phyloP scores from a whole-genome alignment of 2,329 filamentous ascomycete genomes.

The Shiraia sp. region DNA sequence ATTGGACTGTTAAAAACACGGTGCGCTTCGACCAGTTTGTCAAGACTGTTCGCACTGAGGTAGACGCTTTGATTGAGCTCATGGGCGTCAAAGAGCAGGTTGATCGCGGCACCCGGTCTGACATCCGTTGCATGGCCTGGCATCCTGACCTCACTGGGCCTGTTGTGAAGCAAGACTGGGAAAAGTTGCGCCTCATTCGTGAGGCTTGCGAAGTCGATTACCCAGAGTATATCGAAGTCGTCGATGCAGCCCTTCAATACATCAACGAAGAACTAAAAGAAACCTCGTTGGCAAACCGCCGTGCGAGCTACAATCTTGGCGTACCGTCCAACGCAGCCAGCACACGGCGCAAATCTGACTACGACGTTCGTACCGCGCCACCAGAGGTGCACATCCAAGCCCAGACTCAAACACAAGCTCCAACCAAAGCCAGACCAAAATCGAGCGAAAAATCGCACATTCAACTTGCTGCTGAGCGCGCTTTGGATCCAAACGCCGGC shows the following conservation, averaged over 20 bases:
- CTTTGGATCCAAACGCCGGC: conserved; percentile 16
- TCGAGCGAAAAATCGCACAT: conserved; percentile 24
- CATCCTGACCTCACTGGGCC: conserved; percentile 48
- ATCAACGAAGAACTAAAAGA: conserved; percentile 43
- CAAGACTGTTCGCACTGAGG: conserved; percentile 45
- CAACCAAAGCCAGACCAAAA: conserved; percentile 11
- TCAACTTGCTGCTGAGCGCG: conserved; percentile 25
- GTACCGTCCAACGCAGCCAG: conserved; percentile 8
- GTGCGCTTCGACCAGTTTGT: conserved; percentile 49
- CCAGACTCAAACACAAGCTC: background rate
- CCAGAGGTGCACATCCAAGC: conserved; percentile 2
- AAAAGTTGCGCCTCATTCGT: conserved; percentile 50
- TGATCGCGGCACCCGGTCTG: conserved; percentile 49
- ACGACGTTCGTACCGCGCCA: conserved; percentile 18
- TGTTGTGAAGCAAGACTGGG: conserved; percentile 38
- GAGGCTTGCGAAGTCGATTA: conserved; percentile 49
- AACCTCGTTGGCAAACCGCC: conserved; percentile 21
- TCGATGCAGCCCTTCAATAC: conserved; percentile 49
- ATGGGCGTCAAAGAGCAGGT: conserved; percentile 50
- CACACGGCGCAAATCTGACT: conserved; percentile 28
- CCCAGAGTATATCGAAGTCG: conserved; percentile 50
- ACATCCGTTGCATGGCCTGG: conserved; percentile 54
- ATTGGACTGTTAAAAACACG: conserved; percentile 50
- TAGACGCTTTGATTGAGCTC: conserved; percentile 50
- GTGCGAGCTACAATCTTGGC: conserved; percentile 19